Evolutionary conservation across 306 rosid species (phyloP), one percentile per base, ranked within the genome.

Genomic region (Hippophae gyantsensis): DNA sequence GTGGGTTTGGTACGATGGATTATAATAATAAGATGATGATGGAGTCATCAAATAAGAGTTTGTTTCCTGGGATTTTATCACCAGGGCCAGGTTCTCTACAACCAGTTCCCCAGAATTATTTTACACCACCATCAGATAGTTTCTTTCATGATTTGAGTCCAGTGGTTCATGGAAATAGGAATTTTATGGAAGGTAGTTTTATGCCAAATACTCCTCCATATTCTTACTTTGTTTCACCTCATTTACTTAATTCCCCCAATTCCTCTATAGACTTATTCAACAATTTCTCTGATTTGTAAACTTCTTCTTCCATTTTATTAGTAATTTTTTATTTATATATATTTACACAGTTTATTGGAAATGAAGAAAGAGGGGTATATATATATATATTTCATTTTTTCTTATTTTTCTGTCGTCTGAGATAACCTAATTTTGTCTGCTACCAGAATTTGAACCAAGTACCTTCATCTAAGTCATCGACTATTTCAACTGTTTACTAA

Each of bases 81-180:
- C 96, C 97, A 1, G 90, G 82, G 0, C 92, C 94, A 11, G 72
- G 78, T 58, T 72, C 83, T 4, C 81, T 87, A 0, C 78, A 82
- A 13, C 90, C 85, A n/a, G 75, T 90, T 54, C 77, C 88, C 0
- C 18, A 94, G 0, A 82, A 63, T 65, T 84, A 80, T 57, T 84
- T 86, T 79, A 73, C 84, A 9, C 79, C 80, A 0, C 63, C 74
- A 5, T 62, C 82, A 0, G 97, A 87, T 72, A 59, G 68, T 64
- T 79, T 84, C 63, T 74, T 85, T 50, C 90, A 85, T 50, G 94
- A 81, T 61, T 68, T 90, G 67, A 90, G 95, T 52, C 94, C 97
- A 3, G 66, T 64, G 43, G 66, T 77, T 60, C 78, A 73, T 8
- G 76, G 75, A 3, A 70, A 65, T 52, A 79, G 81, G 61, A 79